Evolutionary conservation across 2,329 filamentous ascomycete genomes (phyloP), one percentile per base, ranked within the genome.

Genomic region (Sporothrix dimorphospora): DNA sequence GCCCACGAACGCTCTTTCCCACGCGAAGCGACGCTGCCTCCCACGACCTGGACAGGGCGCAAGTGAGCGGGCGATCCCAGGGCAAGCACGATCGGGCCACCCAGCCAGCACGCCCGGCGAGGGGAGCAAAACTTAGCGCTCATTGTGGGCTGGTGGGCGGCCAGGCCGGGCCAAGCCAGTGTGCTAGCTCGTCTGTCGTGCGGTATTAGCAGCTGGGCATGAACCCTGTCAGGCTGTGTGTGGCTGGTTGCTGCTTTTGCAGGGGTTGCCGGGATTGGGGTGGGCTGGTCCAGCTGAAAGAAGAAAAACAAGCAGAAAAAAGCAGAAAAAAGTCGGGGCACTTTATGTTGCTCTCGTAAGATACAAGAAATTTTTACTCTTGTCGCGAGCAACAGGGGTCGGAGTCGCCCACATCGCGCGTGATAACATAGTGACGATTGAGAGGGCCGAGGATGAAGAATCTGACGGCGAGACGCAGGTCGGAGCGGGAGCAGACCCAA

Each of bases 171-270:
- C 21, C 61, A 65, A 30, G n/a, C 57, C 63, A 49, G 63, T 21
- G 38, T 16, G 21, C 21, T 65, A 65, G 59, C 63, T 68, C 45
- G 27, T 16, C 14, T 53, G 38, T 68, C 27, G 65, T 53, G 65
- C 45, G 47, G 19, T 34, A 40, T 14, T 24, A 24, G 30, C 2
- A 66, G 63, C 47, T 69, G 51, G 67, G 67, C 59, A 71, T 19
- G 49, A 71, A 71, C 47, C 70, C 59, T 61, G 70, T 65, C 70
- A n/a, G 49, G 59, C 70, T 71, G 70, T 71, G 61, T 24, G 21
- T 65, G 38, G 68, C n/a, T 61, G 40, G 40, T 34, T 49, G 42
- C 30, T 49, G 47, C n/a, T 68, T 53, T 51, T 49, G 45, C 65
- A 59, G 45, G 65, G 66, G 47, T 68, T 12, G 49, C 49, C 19